Base-by-base conservation (phyloP, 352 stramenopile genomes). In the Globisporangium megalacanthum region DNA sequence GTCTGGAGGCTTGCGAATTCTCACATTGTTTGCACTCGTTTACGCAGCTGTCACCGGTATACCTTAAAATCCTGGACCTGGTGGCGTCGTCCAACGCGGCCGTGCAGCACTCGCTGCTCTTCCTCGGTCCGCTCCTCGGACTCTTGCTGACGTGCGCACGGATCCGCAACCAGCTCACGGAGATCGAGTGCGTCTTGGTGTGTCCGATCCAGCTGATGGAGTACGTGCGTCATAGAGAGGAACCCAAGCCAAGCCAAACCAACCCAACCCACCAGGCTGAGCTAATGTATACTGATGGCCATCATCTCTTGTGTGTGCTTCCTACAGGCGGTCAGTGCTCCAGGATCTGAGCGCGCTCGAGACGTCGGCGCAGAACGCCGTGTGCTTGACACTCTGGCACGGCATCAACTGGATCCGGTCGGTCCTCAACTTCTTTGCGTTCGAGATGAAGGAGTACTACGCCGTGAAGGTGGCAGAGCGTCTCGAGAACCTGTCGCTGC, bases 321-420 rank as follows among this genome's bases (percentile, higher is more conserved):
- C 8, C 3, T 22, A 1, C 35, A 86, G 76, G 47, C 58, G 64
- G 51, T 74, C 70, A 0, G 64, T 80, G 11, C 37, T 86, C 4
- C 53, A 79, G 49, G 75, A 87, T 29, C 47, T 86, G 17, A 66
- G 60, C 1, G 69, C 56, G 3, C 53, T 85, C 14, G 68, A 79
- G 47, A 48, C 60, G 3, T 42, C 47, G 8, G 62, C 53, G 11
- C 77, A 86, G 36, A 70, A 78, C 52, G 68, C 61, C 1, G 53
- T 88, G 6, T 86, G 75, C 52, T 58, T 54, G 7, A 66, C 64
- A 9, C 54, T 88, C 10, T 88, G 78, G 78, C 65, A 85, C 50
- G 60, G 73, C 6, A 62, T 86, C 44, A 86, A 86, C 29, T 88
- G 78, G 78, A 71, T 82, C n/a, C 75, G 78, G 46, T 64, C 74